Percentiles rank a stretch among this genome's conserved stretches.
These are phyloP conservation scores for Carpinus fangiana DNA, from an alignment of 306 rosid genomes.

Conservation along the genomic window DNA sequence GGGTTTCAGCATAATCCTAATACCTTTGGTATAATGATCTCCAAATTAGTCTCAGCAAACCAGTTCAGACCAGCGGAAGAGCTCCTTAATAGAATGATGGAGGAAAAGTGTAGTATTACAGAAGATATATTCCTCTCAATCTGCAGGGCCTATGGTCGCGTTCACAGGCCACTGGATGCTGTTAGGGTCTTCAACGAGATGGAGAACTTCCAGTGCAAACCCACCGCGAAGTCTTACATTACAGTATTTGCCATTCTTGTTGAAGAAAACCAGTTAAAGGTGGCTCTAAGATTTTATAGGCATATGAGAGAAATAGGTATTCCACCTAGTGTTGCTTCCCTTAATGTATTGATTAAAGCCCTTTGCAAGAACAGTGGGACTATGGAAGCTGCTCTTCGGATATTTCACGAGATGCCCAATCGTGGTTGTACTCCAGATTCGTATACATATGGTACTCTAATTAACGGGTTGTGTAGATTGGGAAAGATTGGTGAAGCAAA, in stretches of 20 bases:
- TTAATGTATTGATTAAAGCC: constrained; percentile 87
- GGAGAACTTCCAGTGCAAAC: constrained; percentile 61
- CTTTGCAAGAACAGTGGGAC: constrained; percentile 73
- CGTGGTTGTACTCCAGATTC: constrained; percentile 80
- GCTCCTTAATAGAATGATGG: constrained; percentile 74
- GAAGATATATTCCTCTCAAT: constrained; percentile 63
- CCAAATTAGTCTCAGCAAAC: constrained; percentile 60
- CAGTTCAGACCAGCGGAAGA: constrained; percentile 76
- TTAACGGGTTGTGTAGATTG: constrained; percentile 69
- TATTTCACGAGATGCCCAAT: constrained; percentile 75
- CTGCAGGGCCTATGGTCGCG: constrained; percentile 75
- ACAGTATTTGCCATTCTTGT: constrained; percentile 74
- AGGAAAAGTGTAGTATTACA: constrained; percentile 58
- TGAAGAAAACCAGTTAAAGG: constrained; percentile 72
- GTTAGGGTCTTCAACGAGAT: constrained; percentile 65
- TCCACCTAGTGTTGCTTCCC: constrained; percentile 63
- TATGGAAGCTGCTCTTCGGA: constrained; percentile 60
- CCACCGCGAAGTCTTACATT: constrained; percentile 59
- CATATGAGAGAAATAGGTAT: constrained; percentile 67
- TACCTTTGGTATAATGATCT: constrained; percentile 69
- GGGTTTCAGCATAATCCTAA: constrained; percentile 77
- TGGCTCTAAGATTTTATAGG: constrained; percentile 67
- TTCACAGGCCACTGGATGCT: constrained; percentile 76
- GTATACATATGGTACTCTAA: constrained; percentile 86
- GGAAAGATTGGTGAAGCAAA: constrained; percentile 67